These are phyloP conservation scores for Prunus mira DNA, from an alignment of 306 rosid species.

Conservation along the genomic window DNA sequence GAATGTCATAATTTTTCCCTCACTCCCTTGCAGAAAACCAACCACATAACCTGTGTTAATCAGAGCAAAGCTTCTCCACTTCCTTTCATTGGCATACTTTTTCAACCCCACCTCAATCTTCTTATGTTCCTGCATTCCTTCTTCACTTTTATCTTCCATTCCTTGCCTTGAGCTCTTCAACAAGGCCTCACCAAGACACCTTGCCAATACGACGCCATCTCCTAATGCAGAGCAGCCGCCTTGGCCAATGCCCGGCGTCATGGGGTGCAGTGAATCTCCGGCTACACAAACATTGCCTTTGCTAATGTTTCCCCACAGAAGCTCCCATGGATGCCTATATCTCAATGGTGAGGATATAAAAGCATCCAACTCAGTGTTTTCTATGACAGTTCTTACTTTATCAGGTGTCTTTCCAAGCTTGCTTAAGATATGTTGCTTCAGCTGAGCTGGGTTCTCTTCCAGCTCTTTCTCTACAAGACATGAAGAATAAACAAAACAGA, in stretches of 20 bases:
- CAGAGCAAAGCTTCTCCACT: slow-evolving; percentile 56
- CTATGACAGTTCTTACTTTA: slow-evolving; percentile 15
- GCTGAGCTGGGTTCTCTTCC: slow-evolving; percentile 14
- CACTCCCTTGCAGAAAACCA: slow-evolving; percentile 34
- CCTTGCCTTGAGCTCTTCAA: neutral
- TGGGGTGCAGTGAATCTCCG: slow-evolving; percentile 74
- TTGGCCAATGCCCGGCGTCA: slow-evolving; percentile 67
- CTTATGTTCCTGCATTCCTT: neutral
- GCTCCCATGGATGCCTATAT: slow-evolving; percentile 54
- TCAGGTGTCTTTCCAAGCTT: slow-evolving; percentile 29
- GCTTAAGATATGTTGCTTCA: slow-evolving; percentile 26
- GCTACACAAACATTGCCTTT: slow-evolving; percentile 49
- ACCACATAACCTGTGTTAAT: slow-evolving; percentile 28
- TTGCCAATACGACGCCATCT: slow-evolving; percentile 45
- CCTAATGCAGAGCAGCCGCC: slow-evolving; percentile 62
- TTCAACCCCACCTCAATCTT: slow-evolving; percentile 28
- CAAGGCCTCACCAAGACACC: slow-evolving; percentile 24
- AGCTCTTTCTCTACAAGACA: slow-evolving; percentile 13
- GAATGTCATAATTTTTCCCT: slow-evolving; percentile 26
- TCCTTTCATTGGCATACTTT: slow-evolving; percentile 34
- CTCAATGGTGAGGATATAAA: slow-evolving; percentile 30
- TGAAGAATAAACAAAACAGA: neutral
- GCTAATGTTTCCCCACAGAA: slow-evolving; percentile 38
- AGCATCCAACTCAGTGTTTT: slow-evolving; percentile 14
- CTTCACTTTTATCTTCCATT: neutral